phyloP scores from a whole-genome alignment of 2,329 filamentous ascomycete genomes.

The Aspergillus eucalypticola region DNA sequence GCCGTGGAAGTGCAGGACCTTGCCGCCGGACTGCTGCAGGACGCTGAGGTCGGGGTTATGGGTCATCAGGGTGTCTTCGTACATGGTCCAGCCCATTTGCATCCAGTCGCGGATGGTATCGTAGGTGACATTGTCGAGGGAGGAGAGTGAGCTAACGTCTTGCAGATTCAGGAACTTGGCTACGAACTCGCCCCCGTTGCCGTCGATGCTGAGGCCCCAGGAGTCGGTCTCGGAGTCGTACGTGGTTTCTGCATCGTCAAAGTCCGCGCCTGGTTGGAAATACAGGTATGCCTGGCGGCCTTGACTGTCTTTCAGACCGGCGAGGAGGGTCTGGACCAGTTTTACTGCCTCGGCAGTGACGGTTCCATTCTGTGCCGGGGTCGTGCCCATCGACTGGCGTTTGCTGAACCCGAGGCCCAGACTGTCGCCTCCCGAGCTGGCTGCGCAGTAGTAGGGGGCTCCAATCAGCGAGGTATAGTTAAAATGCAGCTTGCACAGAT shows the following conservation, averaged over 20 bases:
- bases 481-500: constrained; percentile 48
- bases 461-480: constrained; percentile 46
- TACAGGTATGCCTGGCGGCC: background rate
- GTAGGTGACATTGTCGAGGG: constrained; percentile 54
- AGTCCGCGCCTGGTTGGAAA: background rate
- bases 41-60: constrained; percentile 48
- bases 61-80: constrained; percentile 49
- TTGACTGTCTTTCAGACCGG: background rate
- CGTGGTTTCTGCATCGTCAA: background rate
- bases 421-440: constrained; percentile 31
- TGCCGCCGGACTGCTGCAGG: constrained; percentile 43
- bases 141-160: constrained; percentile 34
- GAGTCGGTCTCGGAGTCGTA: background rate
- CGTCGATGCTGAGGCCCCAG: background rate
- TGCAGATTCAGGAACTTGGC: background rate
- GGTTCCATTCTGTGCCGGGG: background rate
- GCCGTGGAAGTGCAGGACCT: constrained; percentile 58
- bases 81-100: constrained; percentile 47
- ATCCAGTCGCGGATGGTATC: constrained; percentile 58
- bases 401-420: no score
- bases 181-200: background rate
- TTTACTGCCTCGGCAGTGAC: background rate
- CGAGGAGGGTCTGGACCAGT: background rate
- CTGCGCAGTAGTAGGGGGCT: constrained; percentile 45
- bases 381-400: background rate